Evolutionary conservation across 768 basidiomycete species (phyloP).

Genomic region (Wakefieldia striispora): DNA sequence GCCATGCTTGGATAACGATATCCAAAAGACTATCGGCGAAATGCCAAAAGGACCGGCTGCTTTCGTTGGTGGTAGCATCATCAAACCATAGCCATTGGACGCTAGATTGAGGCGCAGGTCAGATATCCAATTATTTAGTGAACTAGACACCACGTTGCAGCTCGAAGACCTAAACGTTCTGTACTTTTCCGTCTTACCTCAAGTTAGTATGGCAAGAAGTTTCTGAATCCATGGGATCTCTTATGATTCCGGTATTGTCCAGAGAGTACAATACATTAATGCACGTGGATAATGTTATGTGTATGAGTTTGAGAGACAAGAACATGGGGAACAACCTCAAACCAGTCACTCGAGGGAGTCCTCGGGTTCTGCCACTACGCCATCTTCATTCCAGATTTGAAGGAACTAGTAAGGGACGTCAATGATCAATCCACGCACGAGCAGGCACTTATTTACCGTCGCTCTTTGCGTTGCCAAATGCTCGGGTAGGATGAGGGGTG

Average conservation of each 20-base stretch:
- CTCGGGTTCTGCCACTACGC: conserved; percentile 61
- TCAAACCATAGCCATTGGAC: conserved; percentile 18
- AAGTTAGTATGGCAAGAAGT: no score
- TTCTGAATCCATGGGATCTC: conserved; percentile 8
- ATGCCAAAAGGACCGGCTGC: conserved; percentile 57
- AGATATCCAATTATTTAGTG: no score
- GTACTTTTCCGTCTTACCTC: no score
- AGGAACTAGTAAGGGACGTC: conserved; percentile 49
- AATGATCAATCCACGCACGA: conserved; percentile 2
- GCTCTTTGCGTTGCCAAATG: conserved; percentile 63
- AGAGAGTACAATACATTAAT: conserved; percentile 29
- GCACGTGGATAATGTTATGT: conserved; percentile 30
- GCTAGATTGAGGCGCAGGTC: neutral
- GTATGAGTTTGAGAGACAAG: conserved; percentile 10
- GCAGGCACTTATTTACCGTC: conserved; percentile 47
- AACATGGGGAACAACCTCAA: neutral
- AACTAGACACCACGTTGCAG: no score
- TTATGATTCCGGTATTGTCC: conserved; percentile 3
- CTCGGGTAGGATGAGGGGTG: conserved; percentile 55
- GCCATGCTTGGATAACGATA: conserved; percentile 59
- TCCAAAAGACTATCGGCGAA: conserved; percentile 42
- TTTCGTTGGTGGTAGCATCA: conserved; percentile 46
- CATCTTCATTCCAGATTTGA: conserved; percentile 81
- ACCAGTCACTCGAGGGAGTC: conserved; percentile 41
- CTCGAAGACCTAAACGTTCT: no score